Percentiles rank a stretch among this genome's conserved stretches.
phyloP scores from a whole-genome alignment of 441 rosid species.

The Erodium texanum region DNA sequence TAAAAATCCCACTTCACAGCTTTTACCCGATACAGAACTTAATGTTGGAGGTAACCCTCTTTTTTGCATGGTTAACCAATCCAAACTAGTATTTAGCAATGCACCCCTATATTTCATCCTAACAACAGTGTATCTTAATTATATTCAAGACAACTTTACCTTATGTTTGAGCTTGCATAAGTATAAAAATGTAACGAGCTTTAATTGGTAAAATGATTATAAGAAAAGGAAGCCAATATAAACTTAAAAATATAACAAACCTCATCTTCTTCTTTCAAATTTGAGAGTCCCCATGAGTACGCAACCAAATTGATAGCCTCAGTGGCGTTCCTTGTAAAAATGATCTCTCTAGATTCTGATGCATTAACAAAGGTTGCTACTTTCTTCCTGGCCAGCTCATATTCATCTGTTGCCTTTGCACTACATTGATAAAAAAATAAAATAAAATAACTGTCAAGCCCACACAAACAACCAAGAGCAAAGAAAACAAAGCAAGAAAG shows the following conservation, averaged over 20 bases:
- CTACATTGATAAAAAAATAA: conserved; percentile 27
- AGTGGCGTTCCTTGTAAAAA: conserved; percentile 86
- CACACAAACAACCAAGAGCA: too few relatives aligned
- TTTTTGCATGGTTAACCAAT: too few relatives aligned
- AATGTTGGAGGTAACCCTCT: too few relatives aligned
- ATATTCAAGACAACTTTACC: neutral
- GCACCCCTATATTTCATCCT: too few relatives aligned
- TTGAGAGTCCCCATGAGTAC: conserved; percentile 69
- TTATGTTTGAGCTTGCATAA: too few relatives aligned
- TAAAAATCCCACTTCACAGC: too few relatives aligned
- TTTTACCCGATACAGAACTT: too few relatives aligned
- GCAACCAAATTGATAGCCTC: conserved; percentile 94
- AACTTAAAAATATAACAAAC: conserved; percentile 16
- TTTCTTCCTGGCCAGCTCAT: conserved; percentile 82
- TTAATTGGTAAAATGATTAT: neutral
- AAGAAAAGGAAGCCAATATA: neutral
- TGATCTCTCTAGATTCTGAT: conserved; percentile 52
- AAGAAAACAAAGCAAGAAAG: neutral
- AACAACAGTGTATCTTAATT: neutral
- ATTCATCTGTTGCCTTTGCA: conserved; percentile 86
- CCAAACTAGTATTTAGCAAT: too few relatives aligned
- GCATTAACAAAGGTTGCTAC: conserved; percentile 83
- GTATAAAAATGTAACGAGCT: too few relatives aligned
- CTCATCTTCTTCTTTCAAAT: conserved; percentile 72
- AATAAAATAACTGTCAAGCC: too few relatives aligned